Base-by-base conservation (phyloP, 305 asterid genomes). In the Petunia hybrid region DNA sequence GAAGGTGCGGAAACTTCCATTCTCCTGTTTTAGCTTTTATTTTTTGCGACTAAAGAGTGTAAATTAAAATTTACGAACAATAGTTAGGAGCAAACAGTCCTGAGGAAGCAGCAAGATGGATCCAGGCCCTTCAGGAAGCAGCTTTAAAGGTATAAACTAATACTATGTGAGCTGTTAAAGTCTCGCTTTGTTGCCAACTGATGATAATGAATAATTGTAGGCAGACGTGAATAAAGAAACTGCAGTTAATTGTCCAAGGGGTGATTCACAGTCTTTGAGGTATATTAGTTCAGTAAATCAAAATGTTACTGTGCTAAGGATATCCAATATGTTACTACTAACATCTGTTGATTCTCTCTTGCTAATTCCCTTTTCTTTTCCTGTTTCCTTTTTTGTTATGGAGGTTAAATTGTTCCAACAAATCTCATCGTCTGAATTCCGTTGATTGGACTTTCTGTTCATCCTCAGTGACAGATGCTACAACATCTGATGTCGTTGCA, bases 401-500 rank as follows among this genome's bases (percentile, higher is more conserved):
- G 85, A 92, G 98, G 90, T 86, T 93, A 78, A 92, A 90, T 83
- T 84, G 88, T 83, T 90, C 93, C 79, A 85, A 77, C 77, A 94
- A 88, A 85, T 12, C 84, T 45, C 83, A 56, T 77, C 89, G 84
- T 38, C 62, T 92, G 64, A 84, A 80, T 86, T 88, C 97, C 59
- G 84, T 87, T 79, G 93, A 91, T 87, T 94, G 99, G 99, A 93
- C 98, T 79, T 80, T 83, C 78, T 89, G 86, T 87, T 88, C 95
- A 69, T 74, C 78, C 78, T 93, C 97, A 80, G 88, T 90, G 61
- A 88, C 86, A 67, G 85, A 83, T 82, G 98, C 93, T 88, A 90
- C 91, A 66, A 86, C 97, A 81, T 87, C 97, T 82, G 98, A 96
- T 89, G 99, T 94, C 60, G 84, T 96, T 83, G 99, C 99, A 43